Percentiles rank a stretch among this genome's conserved stretches.
These are phyloP conservation scores for Pleurotus tuber-regium DNA, from an alignment of 768 basidiomycete genomes.

Conservation along the genomic window DNA sequence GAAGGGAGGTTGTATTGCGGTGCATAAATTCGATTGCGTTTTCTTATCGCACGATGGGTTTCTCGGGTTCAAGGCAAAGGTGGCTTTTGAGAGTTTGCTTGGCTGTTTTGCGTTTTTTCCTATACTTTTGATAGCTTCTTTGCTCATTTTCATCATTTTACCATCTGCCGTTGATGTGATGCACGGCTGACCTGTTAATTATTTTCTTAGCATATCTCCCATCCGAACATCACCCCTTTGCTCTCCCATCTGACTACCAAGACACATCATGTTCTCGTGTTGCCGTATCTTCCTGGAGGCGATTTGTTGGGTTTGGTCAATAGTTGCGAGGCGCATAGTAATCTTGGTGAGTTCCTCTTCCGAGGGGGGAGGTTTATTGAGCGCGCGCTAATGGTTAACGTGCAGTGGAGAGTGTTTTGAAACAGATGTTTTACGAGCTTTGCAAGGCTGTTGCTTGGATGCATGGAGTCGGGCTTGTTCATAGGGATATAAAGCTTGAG, in stretches of 20 bases:
- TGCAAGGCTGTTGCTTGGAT: constrained; percentile 82
- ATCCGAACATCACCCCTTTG: constrained; percentile 75
- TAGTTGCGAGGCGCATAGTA: constrained; percentile 43
- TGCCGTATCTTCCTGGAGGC: constrained; percentile 81
- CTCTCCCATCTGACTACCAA: constrained; percentile 69
- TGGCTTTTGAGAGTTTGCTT: too few species aligned
- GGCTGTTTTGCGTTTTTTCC: constrained; percentile 1
- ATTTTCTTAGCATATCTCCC: constrained; percentile 64
- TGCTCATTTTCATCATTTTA: neutral
- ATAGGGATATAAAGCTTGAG: constrained; percentile 90
- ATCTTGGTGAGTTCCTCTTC: constrained; percentile 28
- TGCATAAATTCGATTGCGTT: too few species aligned
- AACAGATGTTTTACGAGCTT: constrained; percentile 75
- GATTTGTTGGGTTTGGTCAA: constrained; percentile 80
- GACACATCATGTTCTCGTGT: constrained; percentile 73
- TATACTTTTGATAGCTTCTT: neutral
- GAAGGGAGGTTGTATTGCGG: too few species aligned
- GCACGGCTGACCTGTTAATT: constrained; percentile 5
- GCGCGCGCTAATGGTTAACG: too few species aligned
- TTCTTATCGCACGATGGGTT: neutral
- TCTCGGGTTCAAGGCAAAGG: too few species aligned
- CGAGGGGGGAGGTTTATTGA: too few species aligned
- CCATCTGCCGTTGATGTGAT: too few species aligned
- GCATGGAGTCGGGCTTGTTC: constrained; percentile 82
- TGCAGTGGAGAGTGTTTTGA: constrained; percentile 47